Evolutionary conservation across 1,284 basidiomycete genomes (phyloP), one percentile per base, ranked within the genome.

Genomic region (Ganoderma leucocontextum): DNA sequence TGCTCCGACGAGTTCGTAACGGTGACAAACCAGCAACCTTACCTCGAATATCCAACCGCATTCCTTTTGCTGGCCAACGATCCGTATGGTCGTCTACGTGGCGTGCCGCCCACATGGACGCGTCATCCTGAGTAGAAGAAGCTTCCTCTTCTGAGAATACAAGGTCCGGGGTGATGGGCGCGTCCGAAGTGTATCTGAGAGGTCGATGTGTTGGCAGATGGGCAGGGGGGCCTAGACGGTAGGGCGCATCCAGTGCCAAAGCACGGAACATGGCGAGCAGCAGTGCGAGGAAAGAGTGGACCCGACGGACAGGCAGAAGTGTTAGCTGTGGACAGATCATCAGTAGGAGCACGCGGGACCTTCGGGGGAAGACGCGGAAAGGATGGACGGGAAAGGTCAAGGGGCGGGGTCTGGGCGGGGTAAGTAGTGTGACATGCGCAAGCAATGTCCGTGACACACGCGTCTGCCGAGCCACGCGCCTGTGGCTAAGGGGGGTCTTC

Each of bases 311-410:
- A 5, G 29, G 52, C 29, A 55, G 52, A 33, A 17, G 52, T 9
- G 6, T 17, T 33, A 9, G 29, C 52, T 55, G 52, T 55, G 29
- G 29, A 55, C 25, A 35, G 29, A 25, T 29, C 0, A 53, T 53
- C 52, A 53, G 25, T 0, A 8, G 25, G 52, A 55, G 52, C 52
- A 55, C 29, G 52, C 25, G 52, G 52, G 29, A 2, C 19, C 9
- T 44, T 29, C 41, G 29, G 39, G 22, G 59, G 60, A 64, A 59
- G 63, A 58, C 57, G 67, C 53, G 53, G 60, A 63, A 65, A 63
- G 57, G 64, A 57, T 35, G 29, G 61, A 66, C 52, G 58, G 42
- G 38, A 61, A 55, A 58, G 55, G 49, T 4, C 53, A 35, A 62
- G 64, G 64, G 66, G n/a, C n/a, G n/a, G n/a, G n/a, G n/a, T n/a